phyloP scores from a whole-genome alignment of 2,329 filamentous ascomycete genomes.

The Penicillium sp. region DNA sequence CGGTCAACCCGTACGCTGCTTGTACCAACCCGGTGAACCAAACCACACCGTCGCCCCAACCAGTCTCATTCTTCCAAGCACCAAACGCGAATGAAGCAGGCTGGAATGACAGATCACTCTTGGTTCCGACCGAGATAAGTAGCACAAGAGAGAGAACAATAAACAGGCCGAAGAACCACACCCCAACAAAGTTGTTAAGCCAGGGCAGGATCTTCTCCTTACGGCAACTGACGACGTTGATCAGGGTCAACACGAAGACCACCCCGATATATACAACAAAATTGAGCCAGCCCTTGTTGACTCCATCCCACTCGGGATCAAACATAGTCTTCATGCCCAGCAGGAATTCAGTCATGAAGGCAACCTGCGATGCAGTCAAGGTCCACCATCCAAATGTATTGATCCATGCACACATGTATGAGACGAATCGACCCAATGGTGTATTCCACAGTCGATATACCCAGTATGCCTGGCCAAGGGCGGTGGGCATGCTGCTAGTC shows the following conservation, averaged over 20 bases:
- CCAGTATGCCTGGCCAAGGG: slow-evolving; percentile 62
- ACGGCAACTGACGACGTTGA: slow-evolving; percentile 56
- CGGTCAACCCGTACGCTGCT: slow-evolving; percentile 57
- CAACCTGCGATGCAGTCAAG: slow-evolving; percentile 55
- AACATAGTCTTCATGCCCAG: slow-evolving; percentile 59
- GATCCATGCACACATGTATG: slow-evolving; percentile 61
- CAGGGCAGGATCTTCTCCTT: slow-evolving; percentile 50
- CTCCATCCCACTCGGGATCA: slow-evolving; percentile 49
- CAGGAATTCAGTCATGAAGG: slow-evolving; percentile 60
- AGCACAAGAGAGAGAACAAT: slow-evolving; percentile 54
- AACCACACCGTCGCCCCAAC: slow-evolving; percentile 57
- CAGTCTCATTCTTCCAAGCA: slow-evolving; percentile 51
- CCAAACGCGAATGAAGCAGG: slow-evolving; percentile 55
- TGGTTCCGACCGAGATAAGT: slow-evolving; percentile 54
- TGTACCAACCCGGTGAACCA: slow-evolving; percentile 61
- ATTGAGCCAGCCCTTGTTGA: slow-evolving; percentile 51
- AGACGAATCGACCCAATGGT: slow-evolving; percentile 49
- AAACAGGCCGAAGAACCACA: slow-evolving; percentile 55
- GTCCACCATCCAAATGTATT: slow-evolving; percentile 63
- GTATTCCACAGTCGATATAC: slow-evolving; percentile 46
- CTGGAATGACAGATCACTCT: slow-evolving; percentile 48
- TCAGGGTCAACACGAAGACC: slow-evolving; percentile 49
- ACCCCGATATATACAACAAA: slow-evolving; percentile 58
- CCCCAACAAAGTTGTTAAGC: slow-evolving; percentile 59
- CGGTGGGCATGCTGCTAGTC: slow-evolving; percentile 60